phyloP scores from a whole-genome alignment of 805 yeast species.

The Saccharomyces paradoxus region DNA sequence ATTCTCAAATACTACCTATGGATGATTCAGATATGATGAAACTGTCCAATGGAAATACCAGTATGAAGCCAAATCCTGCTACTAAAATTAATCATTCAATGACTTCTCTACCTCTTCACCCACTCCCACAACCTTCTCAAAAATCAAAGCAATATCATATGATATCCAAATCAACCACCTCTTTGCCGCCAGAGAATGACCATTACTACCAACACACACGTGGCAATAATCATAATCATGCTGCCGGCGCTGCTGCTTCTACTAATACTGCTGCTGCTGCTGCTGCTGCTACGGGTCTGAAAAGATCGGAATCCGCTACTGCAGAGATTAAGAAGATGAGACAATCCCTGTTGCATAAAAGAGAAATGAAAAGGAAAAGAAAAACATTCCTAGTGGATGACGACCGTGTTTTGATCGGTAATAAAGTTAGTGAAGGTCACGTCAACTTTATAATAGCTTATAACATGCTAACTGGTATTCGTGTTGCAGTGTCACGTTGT shows the following conservation, averaged over 20 bases:
- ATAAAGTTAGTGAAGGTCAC: slow-evolving; percentile 85
- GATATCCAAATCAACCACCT: not conserved
- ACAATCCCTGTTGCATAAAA: slow-evolving; percentile 37
- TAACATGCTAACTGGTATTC: slow-evolving; percentile 93
- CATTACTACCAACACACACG: not conserved
- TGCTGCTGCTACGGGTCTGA: slow-evolving; percentile 10
- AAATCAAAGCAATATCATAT: not conserved
- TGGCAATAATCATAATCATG: not conserved
- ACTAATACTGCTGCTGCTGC: not conserved
- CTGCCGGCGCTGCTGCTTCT: slow-evolving; percentile 7
- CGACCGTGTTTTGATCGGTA: slow-evolving; percentile 56
- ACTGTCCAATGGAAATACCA: slow-evolving; percentile 1
- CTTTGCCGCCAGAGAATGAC: not conserved
- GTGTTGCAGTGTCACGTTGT: slow-evolving; percentile 89
- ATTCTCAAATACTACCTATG: slow-evolving; percentile 29
- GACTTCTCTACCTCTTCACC: slow-evolving; percentile 7
- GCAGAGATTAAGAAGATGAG: slow-evolving; percentile 45
- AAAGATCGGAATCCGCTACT: slow-evolving; percentile 32
- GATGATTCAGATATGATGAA: slow-evolving; percentile 7
- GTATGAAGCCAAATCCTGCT: not conserved
- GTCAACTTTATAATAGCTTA: slow-evolving; percentile 90
- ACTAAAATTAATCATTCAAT: slow-evolving; percentile 6
- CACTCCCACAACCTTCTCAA: slow-evolving; percentile 1
- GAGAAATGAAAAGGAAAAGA: slow-evolving; percentile 37
- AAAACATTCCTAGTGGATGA: slow-evolving; percentile 42